Evolutionary conservation across 2,329 filamentous ascomycete species (phyloP), one percentile per base, ranked within the genome.

Genomic region (Ophiostoma sp.): DNA sequence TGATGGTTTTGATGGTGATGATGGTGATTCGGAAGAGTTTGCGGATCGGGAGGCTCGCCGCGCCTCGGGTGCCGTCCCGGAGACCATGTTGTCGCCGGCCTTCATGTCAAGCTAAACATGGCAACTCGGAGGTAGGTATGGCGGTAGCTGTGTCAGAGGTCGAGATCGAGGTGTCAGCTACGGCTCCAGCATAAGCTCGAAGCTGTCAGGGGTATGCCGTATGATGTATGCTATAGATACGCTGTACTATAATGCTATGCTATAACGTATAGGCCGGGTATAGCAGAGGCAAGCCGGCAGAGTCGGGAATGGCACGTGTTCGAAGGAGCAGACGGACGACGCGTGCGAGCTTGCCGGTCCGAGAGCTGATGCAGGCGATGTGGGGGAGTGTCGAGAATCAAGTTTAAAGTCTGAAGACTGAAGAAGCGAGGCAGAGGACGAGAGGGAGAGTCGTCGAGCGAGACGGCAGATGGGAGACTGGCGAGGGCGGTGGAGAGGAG

Each of bases 41-140:
- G 33, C 3, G 23, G 10, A 8, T 33, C 48, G 48, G 48, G n/a
- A 23, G 13, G 35, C 41, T 39, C 33, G 13, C 27, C 27, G 27
- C 33, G 27, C 57, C 27, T 33, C 57, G 27, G 57, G 27, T 31
- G 66, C 27, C 3, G 57, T 57, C 35, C 23, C 68, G 64, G 68
- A n/a, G 67, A 48, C 68, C 66, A 36, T 68, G 66, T 70, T 72
- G 71, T 72, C 71, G 70, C 70, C 71, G 52, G 71, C 57, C 48
- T 68, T 71, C 71, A 72, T 72, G 68, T 20, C 70, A 57, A 67
- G 70, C 71, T 41, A 17, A 44, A 68, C 71, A 72, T 72, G 71
- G 52, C 71, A 70, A 67, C n/a, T 6, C 39, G 20, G 33, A 39
- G 62, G 8, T 35, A 2, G 62, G 62, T 11, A 17, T 5, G 27